Evolutionary conservation across 1,284 basidiomycete genomes (phyloP), one percentile per base, ranked within the genome.

Genomic region (Cryptococcus wingfieldii): DNA sequence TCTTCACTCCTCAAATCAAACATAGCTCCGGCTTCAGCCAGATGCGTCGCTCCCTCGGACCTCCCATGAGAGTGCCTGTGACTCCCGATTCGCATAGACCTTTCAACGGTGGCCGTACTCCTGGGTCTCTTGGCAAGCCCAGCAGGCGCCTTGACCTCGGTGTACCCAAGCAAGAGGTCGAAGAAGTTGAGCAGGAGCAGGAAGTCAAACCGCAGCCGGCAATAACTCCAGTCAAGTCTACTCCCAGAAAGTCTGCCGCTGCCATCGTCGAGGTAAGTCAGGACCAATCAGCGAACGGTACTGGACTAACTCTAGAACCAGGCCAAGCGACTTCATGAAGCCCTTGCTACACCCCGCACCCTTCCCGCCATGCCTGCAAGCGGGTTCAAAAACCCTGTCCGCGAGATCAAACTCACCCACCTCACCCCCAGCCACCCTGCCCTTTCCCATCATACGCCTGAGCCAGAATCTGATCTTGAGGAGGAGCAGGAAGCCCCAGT

Each of bases 261-360:
- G 28, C 56, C 27, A 39, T 59, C 34, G 62, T 58, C 8, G 64
- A 65, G 59, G 64, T 67, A 37, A 61, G 62, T 25, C 16, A 6
- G 5, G 39, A 28, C 34, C 27, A 48, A 5, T 47, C 2, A 45
- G n/a, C 31, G 23, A 9, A 44, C 31, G 38, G 38, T 45, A 10
- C 46, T 37, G 34, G 13, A 8, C 19, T 18, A 25, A 47, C 53
- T 19, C 23, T 60, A 34, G 51, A 38, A 27, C n/a, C 43, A 69
- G 65, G 56, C 55, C 12, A 58, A 63, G 51, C 56, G 65, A 28
- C 55, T 58, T 14, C 54, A 60, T 16, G 60, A 67, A 52, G 51
- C 65, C 12, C 63, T 75, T 18, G 71, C 66, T 13, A 74, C 73
- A 0, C 74, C 74, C 10, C 65, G 71, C 28, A 59, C 59, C 9